A percentile compares a stretch with the other conserved stretches of the same genome.
phyloP scores from a whole-genome alignment of 2,329 filamentous ascomycete species.

The Emmonsia crescens region DNA sequence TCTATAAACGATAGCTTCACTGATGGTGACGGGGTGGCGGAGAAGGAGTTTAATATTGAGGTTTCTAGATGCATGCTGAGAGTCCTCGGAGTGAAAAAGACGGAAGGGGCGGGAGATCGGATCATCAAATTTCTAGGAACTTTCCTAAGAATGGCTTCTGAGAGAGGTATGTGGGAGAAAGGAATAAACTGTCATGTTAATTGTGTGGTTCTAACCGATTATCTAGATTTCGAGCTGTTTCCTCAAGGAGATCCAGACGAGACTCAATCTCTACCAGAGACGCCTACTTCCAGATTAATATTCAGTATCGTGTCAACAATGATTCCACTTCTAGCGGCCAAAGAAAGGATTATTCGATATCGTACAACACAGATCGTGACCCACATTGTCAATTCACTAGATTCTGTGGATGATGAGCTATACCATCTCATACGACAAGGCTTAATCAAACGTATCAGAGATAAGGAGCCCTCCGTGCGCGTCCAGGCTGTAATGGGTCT shows the following conservation, averaged over 20 bases:
- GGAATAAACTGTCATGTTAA: neutral
- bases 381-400: conserved; percentile 83
- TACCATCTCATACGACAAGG: conserved; percentile 73
- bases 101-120: conserved; percentile 76
- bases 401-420: conserved; percentile 82
- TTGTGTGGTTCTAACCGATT: conserved; percentile 11
- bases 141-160: conserved; percentile 61
- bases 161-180: conserved; percentile 38
- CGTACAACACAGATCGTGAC: conserved; percentile 81
- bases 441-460: conserved; percentile 72
- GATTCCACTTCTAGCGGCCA: conserved; percentile 66
- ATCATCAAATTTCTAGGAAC: conserved; percentile 77
- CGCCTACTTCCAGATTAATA: conserved; percentile 70
- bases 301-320: conserved; percentile 62
- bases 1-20: conserved; percentile 29
- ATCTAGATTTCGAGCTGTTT: conserved; percentile 59
- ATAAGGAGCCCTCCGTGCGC: conserved; percentile 87
- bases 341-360: conserved; percentile 89
- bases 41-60: conserved; percentile 79
- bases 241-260: conserved; percentile 53
- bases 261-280: conserved; percentile 63
- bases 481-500: conserved; percentile 86
- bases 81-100: conserved; percentile 80
- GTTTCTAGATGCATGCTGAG: conserved; percentile 72
- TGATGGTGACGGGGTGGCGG: conserved; percentile 58